Base-by-base conservation (phyloP, 2,329 filamentous ascomycete genomes). In the Hypoxylon rubiginosum region DNA sequence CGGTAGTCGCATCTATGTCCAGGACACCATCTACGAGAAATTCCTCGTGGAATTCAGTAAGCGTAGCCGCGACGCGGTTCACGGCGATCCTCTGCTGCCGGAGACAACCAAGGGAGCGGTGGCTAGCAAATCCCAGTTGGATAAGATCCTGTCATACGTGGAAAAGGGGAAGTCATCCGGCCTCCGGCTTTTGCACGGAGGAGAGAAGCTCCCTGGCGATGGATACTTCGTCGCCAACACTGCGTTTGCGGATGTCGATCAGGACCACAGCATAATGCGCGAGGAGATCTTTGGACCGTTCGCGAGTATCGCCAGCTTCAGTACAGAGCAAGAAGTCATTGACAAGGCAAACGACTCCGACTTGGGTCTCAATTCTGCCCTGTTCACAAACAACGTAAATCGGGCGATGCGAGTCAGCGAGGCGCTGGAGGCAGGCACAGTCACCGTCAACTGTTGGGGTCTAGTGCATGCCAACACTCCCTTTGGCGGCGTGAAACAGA, bases 331-430 rank as follows among this genome's bases (percentile, higher is more conserved):
- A 15, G 32, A 34, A 9, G 32, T 34, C 32, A 34, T 34, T 9
- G 32, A 34, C 13, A 79, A 88, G 60, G 88, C 84, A 63, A 91
- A 92, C 82, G 80, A 81, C 77, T 87, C 85, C 69, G 86, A 79
- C 64, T 91, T 90, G 79, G 89, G 89, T 75, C 84, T 91, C 60
- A 88, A 87, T 69, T 85, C 88, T 54, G 88, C 87, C 64, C 82
- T 91, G 34, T 88, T 90, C 82, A 91, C 89, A 66, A 85, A 77
- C 72, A 86, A 89, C 79, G 82, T 91, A 77, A 53, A 34, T 28
- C 51, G 51, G 34, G 51, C 51, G 8, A 53, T 53, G 34, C 36
- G 88, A 86, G 87, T 90, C 9, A 80, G 91, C 73, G 83, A 83
- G 75, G 89, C 89, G 26, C 10, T 65, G 5, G 62, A 56, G 28